Percentiles rank a stretch among this genome's conserved stretches.
Evolutionary conservation across 176 grass and related monocot species (phyloP).

Genomic region (Coix lacrymajobi): DNA sequence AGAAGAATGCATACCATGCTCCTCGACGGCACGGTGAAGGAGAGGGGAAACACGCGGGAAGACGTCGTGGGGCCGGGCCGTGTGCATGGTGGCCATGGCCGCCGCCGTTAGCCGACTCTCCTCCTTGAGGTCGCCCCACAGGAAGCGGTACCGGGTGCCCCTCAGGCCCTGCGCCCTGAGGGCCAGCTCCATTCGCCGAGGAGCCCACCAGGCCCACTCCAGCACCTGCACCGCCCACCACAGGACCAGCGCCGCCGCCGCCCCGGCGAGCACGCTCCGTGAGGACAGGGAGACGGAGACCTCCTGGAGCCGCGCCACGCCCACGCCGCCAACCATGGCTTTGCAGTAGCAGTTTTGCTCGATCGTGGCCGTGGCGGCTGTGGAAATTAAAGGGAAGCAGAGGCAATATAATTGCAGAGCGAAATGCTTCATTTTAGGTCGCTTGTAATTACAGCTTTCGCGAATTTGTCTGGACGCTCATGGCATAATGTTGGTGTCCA

Average conservation of each 20-base stretch:
- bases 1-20: constrained; percentile 25
- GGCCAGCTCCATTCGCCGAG: constrained; percentile 16
- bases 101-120: constrained; percentile 14
- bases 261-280: constrained; percentile 18
- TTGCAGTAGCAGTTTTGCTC: neutral
- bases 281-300: no score
- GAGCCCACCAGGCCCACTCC: constrained; percentile 31
- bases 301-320: neutral
- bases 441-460: neutral
- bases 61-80: constrained; percentile 35
- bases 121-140: constrained; percentile 38
- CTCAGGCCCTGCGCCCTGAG: constrained; percentile 54
- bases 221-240: constrained; percentile 14
- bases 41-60: constrained; percentile 28
- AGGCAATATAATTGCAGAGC: neutral
- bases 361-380: no score
- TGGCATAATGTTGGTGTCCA: neutral
- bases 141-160: constrained; percentile 48
- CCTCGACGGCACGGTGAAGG: constrained; percentile 8
- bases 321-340: neutral
- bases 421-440: neutral
- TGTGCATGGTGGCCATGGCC: constrained; percentile 39
- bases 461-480: neutral
- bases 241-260: neutral
- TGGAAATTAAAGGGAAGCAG: no score